Base-by-base conservation (phyloP, 2,329 filamentous ascomycete genomes). In the Trichoderma koningiopsis region DNA sequence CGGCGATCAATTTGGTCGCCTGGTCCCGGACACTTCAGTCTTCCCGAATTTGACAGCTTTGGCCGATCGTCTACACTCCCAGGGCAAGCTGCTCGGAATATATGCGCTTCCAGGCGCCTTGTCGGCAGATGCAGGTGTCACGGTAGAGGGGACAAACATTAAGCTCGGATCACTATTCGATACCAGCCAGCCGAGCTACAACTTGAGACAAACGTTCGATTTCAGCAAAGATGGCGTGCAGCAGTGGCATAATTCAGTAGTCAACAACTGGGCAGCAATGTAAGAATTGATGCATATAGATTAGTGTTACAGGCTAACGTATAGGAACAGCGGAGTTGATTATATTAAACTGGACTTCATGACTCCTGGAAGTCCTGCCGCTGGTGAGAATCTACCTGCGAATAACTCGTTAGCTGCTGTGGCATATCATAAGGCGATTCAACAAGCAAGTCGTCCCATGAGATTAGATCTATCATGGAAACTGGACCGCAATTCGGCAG, bases 371-470 rank as follows among this genome's bases (percentile, higher is more conserved):
- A 65, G 62, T n/a, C 62, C 62, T 5, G 14, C 27, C 16, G 62
- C 62, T 2, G 35, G 35, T 27, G 62, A 65, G 43, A 22, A 29
- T 16, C 11, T 65, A 5, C 62, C 62, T 16, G 62, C 52, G 11
- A 65, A 65, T 14, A 65, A 65, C 52, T 65, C 62, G 31, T 40
- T 65, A 31, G 62, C 62, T 13, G 62, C 62, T 5, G 62, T 65
- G 52, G 62, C 62, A 1, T 65, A 65, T 22, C 62, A 65, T 3
- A 65, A 55, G 33, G 62, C 62, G 29, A 65, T 65, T 56, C 62
- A 65, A 29, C 62, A 65, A 56, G 62, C 62, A 11, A 65, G 62
- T 65, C 62, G 62, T 5, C 62, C 62, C 5, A 65, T 65, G 62
- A 40, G 62, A 43, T 33, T 65, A 24, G 62, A 65, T 33, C 52